A percentile compares a stretch with the other conserved stretches of the same genome.
These are phyloP conservation scores for Musa itinerans DNA, from an alignment of 176 grass and related monocot species.

Conservation along the genomic window DNA sequence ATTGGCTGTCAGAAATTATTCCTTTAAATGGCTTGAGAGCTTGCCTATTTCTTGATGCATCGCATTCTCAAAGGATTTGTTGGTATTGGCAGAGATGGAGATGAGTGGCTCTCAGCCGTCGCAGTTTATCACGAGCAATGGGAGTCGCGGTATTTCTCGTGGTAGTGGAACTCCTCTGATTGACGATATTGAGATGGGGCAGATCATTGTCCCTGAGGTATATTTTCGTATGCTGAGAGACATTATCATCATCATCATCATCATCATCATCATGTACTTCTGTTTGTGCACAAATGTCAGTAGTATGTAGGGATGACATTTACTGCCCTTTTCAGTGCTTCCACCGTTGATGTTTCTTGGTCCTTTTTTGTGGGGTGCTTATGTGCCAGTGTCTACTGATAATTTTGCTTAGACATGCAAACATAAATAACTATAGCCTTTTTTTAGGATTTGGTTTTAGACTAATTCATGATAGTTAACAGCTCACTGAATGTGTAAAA, in stretches of 20 bases:
- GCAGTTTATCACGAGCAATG: constrained; percentile 59
- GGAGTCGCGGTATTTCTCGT: constrained; percentile 27
- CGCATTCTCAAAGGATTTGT: constrained; percentile 21
- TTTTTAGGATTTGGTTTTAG: too few species aligned
- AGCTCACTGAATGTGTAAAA: too few species aligned
- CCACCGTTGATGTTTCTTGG: too few species aligned
- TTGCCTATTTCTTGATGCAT: constrained; percentile 10
- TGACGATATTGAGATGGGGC: constrained; percentile 68
- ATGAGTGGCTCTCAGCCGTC: constrained; percentile 38
- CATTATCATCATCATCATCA: background rate
- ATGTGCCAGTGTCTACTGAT: too few species aligned
- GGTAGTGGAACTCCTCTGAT: constrained; percentile 65
- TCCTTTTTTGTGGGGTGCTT: too few species aligned
- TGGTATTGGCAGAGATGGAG: constrained; percentile 6
- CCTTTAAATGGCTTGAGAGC: constrained; percentile 28
- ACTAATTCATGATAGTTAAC: too few species aligned
- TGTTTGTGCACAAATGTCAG: background rate
- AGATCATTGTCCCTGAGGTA: constrained; percentile 90
- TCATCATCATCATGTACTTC: background rate
- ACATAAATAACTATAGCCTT: too few species aligned
- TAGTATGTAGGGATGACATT: background rate
- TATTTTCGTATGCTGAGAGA: constrained; percentile 14
- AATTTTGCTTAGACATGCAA: too few species aligned
- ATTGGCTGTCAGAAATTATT: constrained; percentile 1
- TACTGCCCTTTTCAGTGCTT: too few species aligned